Percentiles rank a stretch among this genome's conserved stretches.
These are phyloP conservation scores for Podila epigama DNA, from an alignment of 192 early-diverging fungal genomes.

Conservation along the genomic window DNA sequence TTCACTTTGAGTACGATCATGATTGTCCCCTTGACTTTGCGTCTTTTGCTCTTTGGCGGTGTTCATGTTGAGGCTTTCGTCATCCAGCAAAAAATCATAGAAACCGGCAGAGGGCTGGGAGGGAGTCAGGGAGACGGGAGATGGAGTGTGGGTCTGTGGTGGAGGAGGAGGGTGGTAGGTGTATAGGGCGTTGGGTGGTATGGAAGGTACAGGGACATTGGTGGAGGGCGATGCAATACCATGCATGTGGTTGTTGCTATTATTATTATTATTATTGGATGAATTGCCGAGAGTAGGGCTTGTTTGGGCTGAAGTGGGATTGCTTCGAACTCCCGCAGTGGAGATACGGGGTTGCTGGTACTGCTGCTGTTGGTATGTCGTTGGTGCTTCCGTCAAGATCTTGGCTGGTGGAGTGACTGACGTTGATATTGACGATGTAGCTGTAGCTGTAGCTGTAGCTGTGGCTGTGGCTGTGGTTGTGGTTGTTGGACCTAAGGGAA, in stretches of 20 bases:
- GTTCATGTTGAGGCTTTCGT: neutral
- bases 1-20: neutral
- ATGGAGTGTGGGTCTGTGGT: no score
- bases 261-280: no score
- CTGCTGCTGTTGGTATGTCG: conserved; percentile 14
- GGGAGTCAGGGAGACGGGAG: neutral
- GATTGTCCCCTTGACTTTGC: neutral
- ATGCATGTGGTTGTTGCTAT: no score
- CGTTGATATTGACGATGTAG: neutral
- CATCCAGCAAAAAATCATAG: conserved; percentile 27
- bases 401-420: neutral
- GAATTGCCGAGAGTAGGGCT: neutral
- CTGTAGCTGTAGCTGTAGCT: neutral
- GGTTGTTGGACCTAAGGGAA: neutral
- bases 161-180: conserved; percentile 26
- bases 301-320: conserved; percentile 1
- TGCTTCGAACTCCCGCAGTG: no score
- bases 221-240: no score
- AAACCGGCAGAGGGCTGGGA: conserved; percentile 22
- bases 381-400: neutral
- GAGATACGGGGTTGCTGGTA: conserved; percentile 32
- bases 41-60: no score
- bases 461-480: no score
- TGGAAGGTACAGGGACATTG: no score
- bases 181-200: neutral